Evolutionary conservation across 2,329 filamentous ascomycete species (phyloP).

Genomic region (Fusarium dlaminii): DNA sequence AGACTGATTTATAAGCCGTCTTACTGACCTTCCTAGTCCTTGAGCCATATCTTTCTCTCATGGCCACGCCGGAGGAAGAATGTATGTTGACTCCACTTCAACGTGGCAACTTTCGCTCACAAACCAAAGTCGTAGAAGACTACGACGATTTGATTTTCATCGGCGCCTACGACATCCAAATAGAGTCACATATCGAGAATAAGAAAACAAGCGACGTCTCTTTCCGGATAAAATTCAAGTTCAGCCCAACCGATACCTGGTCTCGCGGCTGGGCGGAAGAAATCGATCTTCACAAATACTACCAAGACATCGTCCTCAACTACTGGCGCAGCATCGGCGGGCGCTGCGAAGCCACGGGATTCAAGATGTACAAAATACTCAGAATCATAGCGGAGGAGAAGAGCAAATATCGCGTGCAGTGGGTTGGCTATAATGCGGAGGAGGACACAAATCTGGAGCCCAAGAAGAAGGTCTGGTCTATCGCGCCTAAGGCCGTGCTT

Average conservation of each 20-base stretch:
- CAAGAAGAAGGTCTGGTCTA: conserved; percentile 11
- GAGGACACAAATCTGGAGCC: conserved; percentile 2
- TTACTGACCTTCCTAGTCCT: neutral
- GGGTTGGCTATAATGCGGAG: conserved; percentile 8
- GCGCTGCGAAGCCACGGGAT: neutral
- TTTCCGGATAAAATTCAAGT: neutral
- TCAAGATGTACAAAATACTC: neutral
- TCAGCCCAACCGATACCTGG: neutral
- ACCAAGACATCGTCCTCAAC: neutral
- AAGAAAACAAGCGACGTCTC: neutral
- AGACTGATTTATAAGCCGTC: neutral
- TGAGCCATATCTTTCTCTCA: neutral
- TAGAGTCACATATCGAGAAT: neutral
- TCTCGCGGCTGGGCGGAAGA: neutral
- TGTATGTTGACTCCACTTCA: neutral
- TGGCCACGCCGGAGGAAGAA: neutral
- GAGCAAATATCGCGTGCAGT: conserved; percentile 4
- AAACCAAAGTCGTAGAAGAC: neutral
- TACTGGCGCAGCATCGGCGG: conserved; percentile 13
- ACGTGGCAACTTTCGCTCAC: neutral
- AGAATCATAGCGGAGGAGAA: neutral
- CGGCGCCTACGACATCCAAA: neutral
- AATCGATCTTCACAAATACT: neutral
- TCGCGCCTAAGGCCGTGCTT: neutral
- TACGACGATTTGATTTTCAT: conserved; percentile 3